Percentiles rank a stretch among this genome's conserved stretches.
Evolutionary conservation across 2,329 filamentous ascomycete genomes (phyloP).

Genomic region (Tolypocladium tundrense): DNA sequence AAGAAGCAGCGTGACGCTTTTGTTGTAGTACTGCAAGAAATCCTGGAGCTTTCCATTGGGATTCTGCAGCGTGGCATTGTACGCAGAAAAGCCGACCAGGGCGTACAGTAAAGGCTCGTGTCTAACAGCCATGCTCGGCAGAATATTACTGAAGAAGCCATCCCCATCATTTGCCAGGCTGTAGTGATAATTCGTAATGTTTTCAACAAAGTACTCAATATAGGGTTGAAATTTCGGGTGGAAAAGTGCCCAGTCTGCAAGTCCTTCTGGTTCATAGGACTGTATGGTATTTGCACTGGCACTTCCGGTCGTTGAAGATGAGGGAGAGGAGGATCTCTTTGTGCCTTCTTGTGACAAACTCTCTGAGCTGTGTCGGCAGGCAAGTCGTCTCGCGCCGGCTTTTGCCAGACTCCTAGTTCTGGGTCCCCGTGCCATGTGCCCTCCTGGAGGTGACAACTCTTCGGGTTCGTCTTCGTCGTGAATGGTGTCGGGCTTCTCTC

Average conservation of each 20-base stretch:
- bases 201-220: constrained; percentile 65
- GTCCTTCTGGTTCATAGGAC: constrained; percentile 15
- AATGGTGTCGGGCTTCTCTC: constrained; percentile 39
- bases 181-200: constrained; percentile 76
- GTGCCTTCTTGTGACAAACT: constrained; percentile 40
- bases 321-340: constrained; percentile 39
- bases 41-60: constrained; percentile 64
- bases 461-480: constrained; percentile 43
- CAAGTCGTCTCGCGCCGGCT: constrained; percentile 21
- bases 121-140: constrained; percentile 62
- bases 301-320: constrained; percentile 32
- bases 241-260: constrained; percentile 45
- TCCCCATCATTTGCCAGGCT: constrained; percentile 60
- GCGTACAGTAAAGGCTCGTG: constrained; percentile 78
- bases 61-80: constrained; percentile 65
- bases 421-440: constrained; percentile 9
- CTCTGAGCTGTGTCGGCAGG: constrained; percentile 39
- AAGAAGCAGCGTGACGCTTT: constrained; percentile 69
- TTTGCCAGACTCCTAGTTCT: constrained; percentile 26
- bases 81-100: constrained; percentile 78
- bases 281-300: constrained; percentile 18
- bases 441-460: constrained; percentile 8
- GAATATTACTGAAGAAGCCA: constrained; percentile 61
- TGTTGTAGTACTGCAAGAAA: constrained; percentile 86
- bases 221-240: constrained; percentile 66